Percentiles rank a stretch among this genome's conserved stretches.
Evolutionary conservation across 225 moss, liverwort and hornwort species (phyloP).

Genomic region (Neckera pumila): DNA sequence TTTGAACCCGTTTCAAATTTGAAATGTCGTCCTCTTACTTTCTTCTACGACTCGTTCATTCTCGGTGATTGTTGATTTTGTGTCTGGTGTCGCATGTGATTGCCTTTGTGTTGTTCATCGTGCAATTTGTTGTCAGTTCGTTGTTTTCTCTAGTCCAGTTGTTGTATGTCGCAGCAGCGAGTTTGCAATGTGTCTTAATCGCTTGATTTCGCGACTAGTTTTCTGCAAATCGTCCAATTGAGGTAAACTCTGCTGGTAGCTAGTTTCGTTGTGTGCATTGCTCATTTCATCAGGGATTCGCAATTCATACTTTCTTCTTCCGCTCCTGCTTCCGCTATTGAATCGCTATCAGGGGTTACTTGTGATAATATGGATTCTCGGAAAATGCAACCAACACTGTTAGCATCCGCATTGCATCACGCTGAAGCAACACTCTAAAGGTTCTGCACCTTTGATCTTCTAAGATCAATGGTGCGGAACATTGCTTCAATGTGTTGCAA

Average conservation of each 20-base stretch:
- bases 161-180: background rate
- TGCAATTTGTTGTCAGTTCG: background rate
- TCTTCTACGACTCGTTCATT: background rate
- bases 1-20: background rate
- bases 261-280: background rate
- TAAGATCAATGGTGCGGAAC: no score
- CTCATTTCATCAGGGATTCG: no score
- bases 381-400: background rate
- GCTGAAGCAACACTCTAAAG: no score
- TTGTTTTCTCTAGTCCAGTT: background rate
- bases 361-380: background rate
- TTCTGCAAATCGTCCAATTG: background rate
- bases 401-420: no score
- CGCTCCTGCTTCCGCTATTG: no score
- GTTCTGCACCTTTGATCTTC: no score
- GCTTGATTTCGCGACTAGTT: background rate
- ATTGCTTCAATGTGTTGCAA: no score
- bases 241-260: background rate
- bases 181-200: background rate
- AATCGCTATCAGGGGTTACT: background rate
- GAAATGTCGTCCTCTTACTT: background rate
- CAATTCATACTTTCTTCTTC: background rate
- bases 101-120: background rate
- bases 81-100: background rate
- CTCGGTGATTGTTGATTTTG: background rate